Base-by-base conservation (phyloP, 2,329 filamentous ascomycete genomes). In the Purpureocillium takamizusanense region DNA sequence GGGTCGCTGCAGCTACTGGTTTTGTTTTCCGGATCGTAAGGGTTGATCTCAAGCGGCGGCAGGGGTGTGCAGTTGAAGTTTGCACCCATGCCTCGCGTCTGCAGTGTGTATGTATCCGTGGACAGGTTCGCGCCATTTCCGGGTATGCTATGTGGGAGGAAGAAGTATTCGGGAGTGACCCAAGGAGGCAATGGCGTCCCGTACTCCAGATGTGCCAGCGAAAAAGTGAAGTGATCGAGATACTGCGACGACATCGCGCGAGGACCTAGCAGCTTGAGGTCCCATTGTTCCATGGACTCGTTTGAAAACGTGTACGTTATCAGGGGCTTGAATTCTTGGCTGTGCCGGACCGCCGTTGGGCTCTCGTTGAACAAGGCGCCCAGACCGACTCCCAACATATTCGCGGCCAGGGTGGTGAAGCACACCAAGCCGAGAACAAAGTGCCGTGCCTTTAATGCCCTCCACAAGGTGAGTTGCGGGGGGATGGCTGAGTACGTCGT, bases 401-500 rank as follows among this genome's bases (percentile, higher is more conserved):
- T 79, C 0, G 68, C 62, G 0, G 76, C 51, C 0, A 80, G 42
- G 0, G 70, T 62, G 39, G 72, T 65, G 0, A 54, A 5, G 38
- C 74, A 77, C 0, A 80, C 57, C 0, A 61, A 32, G 0, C 53
- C 63, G 0, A 81, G 55, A 0, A 72, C 27, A 1, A 69, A 55
- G 34, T 81, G 75, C 0, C 52, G 40, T 0, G 65, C 57, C 2
- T 51, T 56, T 0, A 72, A 1, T 0, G 76, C 74, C 29, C 67
- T 60, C 46, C 62, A 64, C 0, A 75, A 6, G 0, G 63, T 57
- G 0, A 81, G 51, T 17, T 76, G 73, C 0, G 76, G 74, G 0
- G 77, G 76, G 0, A 78, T 42, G 0, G 74, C 72, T 0, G 63
- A 69, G 38, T 80, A 81, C 10, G 55, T 60, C 0, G 61, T 52